Base-by-base conservation (phyloP, 208 protist species). In the Trypanosoma congolense region DNA sequence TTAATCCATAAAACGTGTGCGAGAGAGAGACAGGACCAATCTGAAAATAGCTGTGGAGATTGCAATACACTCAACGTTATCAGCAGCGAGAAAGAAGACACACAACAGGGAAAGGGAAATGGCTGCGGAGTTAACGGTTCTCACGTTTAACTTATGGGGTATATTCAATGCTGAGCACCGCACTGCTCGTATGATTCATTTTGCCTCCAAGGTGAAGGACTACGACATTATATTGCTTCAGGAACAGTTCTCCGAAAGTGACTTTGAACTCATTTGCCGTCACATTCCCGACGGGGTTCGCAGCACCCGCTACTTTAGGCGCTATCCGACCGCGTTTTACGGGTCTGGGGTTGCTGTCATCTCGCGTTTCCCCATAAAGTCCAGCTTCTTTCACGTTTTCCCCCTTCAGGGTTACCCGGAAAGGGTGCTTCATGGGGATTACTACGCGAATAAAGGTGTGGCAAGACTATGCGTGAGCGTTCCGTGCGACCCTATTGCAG, bases 161-260 rank as follows among this genome's bases (percentile, higher is more conserved):
- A 94, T 94, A 40, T 94, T 94, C 58, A 94, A 91, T 68, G 87
- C 87, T 0, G 87, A 83, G 61, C 66, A 85, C 57, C 80, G 81
- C 14, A 46, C 69, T 36, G 77, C 59, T 1, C 83, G 87, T 45
- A 94, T 94, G 87, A 52, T 44, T 10, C 66, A 64, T 36, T 94
- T 94, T 46, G 83, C 87, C 3, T 60, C 52, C 9, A 94, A 94
- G 50, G 65, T 94, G n/a, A 45, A 42, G 1, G 28, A 86, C 55
- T 94, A 94, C 62, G 87, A 94, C 56, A 50, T 94, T 18, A 75
- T 91, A 9, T 58, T 94, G 18, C 70, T 94, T 21, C 87, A 94
- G 57, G 87, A 94, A 56, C 83, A 90, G 69, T 94, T 94, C 63
- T 78, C 76, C 4, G 53, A 62, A 16, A 61, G 66, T 8, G 87